phyloP scores from a whole-genome alignment of 2,329 filamentous ascomycete genomes.

The Rasamsonia emersonii region DNA sequence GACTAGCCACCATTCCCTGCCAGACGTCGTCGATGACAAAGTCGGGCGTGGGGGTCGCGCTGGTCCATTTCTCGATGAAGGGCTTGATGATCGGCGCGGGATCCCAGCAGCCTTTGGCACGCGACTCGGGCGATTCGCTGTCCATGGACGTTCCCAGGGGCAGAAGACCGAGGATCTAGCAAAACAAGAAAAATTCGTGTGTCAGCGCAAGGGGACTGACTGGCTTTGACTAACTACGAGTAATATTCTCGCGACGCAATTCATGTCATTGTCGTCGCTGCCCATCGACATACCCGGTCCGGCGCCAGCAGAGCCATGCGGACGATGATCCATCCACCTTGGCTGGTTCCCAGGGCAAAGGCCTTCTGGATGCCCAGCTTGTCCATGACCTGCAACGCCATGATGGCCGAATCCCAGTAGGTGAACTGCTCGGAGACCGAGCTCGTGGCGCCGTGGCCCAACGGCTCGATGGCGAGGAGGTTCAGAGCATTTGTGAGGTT shows the following conservation, averaged over 20 bases:
- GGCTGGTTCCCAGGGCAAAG: constrained; percentile 39
- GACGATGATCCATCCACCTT: constrained; percentile 42
- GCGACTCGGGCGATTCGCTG: constrained; percentile 33
- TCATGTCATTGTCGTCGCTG: background rate
- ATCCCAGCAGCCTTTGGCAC: constrained; percentile 39
- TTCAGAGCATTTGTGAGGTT: constrained; percentile 31
- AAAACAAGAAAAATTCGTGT: background rate
- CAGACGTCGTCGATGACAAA: constrained; percentile 32
- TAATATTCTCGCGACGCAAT: background rate
- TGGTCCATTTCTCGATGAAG: constrained; percentile 30
- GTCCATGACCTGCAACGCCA: constrained; percentile 45
- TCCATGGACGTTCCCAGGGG: constrained; percentile 42
- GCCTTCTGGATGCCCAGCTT: constrained; percentile 32
- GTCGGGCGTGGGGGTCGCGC: constrained; percentile 23
- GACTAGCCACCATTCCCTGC: constrained; percentile 34
- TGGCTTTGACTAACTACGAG: background rate
- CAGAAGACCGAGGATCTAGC: constrained; percentile 39
- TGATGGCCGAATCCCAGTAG: constrained; percentile 43
- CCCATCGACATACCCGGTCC: constrained; percentile 24
- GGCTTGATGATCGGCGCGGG: constrained; percentile 19
- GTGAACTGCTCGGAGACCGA: constrained; percentile 36
- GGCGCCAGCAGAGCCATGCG: constrained; percentile 42
- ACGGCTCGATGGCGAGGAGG: constrained; percentile 41
- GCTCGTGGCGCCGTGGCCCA: constrained; percentile 40
- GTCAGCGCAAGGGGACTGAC: background rate